These are phyloP conservation scores for Ophiostoma australiae DNA, from an alignment of 2,329 filamentous ascomycete species.

Conservation along the genomic window DNA sequence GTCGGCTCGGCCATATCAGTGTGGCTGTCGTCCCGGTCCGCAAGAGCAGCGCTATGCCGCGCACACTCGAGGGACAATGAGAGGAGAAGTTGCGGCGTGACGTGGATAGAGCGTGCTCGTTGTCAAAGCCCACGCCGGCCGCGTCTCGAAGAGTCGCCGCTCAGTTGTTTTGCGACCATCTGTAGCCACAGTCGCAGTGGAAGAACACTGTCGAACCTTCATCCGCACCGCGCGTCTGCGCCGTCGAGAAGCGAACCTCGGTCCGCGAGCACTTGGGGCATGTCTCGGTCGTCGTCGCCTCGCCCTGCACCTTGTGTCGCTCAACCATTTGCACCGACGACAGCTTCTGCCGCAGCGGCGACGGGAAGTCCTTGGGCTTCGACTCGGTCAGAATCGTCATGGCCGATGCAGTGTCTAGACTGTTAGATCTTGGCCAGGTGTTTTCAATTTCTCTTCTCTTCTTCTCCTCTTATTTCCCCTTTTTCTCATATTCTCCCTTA, in stretches of 20 bases:
- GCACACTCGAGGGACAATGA: neutral
- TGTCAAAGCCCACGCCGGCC: neutral
- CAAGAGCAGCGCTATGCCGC: neutral
- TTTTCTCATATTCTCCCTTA: no score
- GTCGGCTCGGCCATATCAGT: conserved; percentile 13
- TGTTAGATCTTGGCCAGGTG: neutral
- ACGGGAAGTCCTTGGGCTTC: conserved; percentile 88
- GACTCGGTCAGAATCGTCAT: conserved; percentile 75
- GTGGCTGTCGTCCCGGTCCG: conserved; percentile 4
- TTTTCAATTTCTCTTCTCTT: neutral
- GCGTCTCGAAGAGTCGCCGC: neutral
- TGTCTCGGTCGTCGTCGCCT: conserved; percentile 60
- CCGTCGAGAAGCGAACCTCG: conserved; percentile 78
- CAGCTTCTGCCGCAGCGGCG: conserved; percentile 75
- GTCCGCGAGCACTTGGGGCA: conserved; percentile 77
- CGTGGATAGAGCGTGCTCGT: neutral
- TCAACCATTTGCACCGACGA: conserved; percentile 82
- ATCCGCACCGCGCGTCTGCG: conserved; percentile 86
- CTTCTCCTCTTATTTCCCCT: neutral
- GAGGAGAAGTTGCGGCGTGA: neutral
- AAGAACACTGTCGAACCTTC: conserved; percentile 93
- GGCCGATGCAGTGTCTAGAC: conserved; percentile 58
- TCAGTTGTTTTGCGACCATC: conserved; percentile 59
- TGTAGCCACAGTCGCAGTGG: conserved; percentile 76
- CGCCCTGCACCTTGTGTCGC: conserved; percentile 69